Percentiles rank a stretch among this genome's conserved stretches.
These are phyloP conservation scores for Ramaria sp. DNA, from an alignment of 768 basidiomycete genomes.

Conservation along the genomic window DNA sequence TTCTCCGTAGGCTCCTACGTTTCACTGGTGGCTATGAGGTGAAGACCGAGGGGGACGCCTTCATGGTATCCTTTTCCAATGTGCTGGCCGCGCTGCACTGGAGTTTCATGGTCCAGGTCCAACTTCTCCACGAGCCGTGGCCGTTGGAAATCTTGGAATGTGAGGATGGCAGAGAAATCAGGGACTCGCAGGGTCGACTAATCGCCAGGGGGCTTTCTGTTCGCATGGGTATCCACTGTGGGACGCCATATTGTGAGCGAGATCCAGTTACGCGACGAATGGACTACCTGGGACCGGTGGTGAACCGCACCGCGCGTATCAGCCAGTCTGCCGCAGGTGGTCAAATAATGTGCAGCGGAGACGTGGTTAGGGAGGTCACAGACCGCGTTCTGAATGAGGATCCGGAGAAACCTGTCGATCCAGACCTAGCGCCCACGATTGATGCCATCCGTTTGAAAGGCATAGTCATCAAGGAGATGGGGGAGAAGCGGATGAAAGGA, in stretches of 20 bases:
- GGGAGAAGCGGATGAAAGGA: conserved; percentile 90
- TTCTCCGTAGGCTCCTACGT: conserved; percentile 77
- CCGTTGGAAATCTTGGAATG: conserved; percentile 89
- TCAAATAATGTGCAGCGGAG: conserved; percentile 85
- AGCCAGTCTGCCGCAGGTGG: conserved; percentile 78
- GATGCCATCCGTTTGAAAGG: conserved; percentile 69
- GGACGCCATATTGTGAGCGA: conserved; percentile 77
- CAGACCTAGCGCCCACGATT: conserved; percentile 55
- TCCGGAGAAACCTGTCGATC: conserved; percentile 21
- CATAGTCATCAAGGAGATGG: conserved; percentile 60
- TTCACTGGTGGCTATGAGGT: conserved; percentile 96
- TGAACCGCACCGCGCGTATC: conserved; percentile 87
- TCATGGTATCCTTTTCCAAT: conserved; percentile 96
- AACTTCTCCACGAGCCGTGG: conserved; percentile 78
- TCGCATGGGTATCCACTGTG: conserved; percentile 96
- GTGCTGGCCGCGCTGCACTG: conserved; percentile 82
- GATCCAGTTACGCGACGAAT: conserved; percentile 90
- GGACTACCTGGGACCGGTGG: conserved; percentile 97
- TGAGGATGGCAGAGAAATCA: conserved; percentile 77
- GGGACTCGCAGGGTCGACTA: conserved; percentile 52
- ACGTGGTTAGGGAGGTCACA: conserved; percentile 73
- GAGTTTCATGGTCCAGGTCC: conserved; percentile 77
- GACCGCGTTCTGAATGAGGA: conserved; percentile 41
- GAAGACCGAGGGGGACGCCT: conserved; percentile 98
- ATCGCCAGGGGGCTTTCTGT: conserved; percentile 86